These are phyloP conservation scores for Haplosporangium gracile DNA, from an alignment of 192 early-diverging fungal species.

Conservation along the genomic window DNA sequence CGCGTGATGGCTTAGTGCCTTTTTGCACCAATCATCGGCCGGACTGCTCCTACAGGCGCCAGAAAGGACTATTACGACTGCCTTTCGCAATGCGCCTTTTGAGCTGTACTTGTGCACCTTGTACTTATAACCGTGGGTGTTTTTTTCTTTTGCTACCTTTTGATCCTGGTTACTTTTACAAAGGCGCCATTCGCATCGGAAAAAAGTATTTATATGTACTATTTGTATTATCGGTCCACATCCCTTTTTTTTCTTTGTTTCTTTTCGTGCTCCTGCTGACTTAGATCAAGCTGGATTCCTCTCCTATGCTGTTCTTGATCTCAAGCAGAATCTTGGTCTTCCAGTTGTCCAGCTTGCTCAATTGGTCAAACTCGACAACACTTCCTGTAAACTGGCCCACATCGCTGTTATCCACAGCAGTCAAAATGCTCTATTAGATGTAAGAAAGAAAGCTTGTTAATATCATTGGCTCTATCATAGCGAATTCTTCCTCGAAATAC, in stretches of 20 bases:
- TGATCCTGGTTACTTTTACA: neutral
- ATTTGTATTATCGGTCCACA: neutral
- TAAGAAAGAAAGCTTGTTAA: neutral
- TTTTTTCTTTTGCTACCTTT: neutral
- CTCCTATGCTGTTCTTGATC: constrained; percentile 89
- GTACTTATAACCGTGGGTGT: neutral
- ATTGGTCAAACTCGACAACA: constrained; percentile 86
- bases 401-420: constrained; percentile 83
- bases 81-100: too few relatives aligned
- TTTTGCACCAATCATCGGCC: neutral
- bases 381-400: constrained; percentile 85
- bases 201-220: neutral
- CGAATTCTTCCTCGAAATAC: neutral
- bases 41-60: too few relatives aligned
- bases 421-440: constrained; percentile 73
- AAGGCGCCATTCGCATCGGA: neutral
- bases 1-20: neutral
- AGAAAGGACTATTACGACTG: too few relatives aligned
- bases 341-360: constrained; percentile 96
- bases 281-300: constrained; percentile 71
- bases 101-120: too few relatives aligned
- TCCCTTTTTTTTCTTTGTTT: neutral
- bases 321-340: constrained; percentile 92
- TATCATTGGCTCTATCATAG: too few relatives aligned
- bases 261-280: neutral